Evolutionary conservation across 805 yeast genomes (phyloP).

Genomic region (baker's yeast (Saccharomyces cerevisiae)): DNA sequence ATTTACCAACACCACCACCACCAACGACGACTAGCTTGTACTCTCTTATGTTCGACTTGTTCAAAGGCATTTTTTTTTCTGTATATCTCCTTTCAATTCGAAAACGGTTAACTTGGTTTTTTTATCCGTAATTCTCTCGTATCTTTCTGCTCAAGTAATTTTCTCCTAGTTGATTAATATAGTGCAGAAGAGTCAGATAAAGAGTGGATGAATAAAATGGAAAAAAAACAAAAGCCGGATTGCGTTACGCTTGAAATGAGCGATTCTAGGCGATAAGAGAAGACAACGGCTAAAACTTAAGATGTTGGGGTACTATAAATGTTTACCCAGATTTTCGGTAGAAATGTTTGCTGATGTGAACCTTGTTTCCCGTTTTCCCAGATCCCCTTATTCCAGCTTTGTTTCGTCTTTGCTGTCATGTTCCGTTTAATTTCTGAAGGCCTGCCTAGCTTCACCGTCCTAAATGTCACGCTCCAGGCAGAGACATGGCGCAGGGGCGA

Average conservation of each 20-base stretch:
- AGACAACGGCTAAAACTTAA: background rate
- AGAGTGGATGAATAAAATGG: background rate
- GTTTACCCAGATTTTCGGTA: background rate
- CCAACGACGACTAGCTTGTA: constrained; percentile 92
- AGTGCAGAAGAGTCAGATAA: background rate
- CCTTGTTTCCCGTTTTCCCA: background rate
- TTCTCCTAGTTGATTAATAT: background rate
- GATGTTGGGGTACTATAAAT: background rate
- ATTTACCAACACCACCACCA: constrained; percentile 96
- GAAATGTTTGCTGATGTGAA: background rate
- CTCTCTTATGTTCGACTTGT: constrained; percentile 43
- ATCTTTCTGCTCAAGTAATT: background rate
- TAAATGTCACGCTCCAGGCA: background rate
- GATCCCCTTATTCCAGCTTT: background rate
- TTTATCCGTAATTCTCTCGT: background rate
- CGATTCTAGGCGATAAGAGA: background rate
- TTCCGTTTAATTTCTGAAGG: background rate
- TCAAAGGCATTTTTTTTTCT: constrained; percentile 7
- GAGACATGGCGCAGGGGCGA: background rate
- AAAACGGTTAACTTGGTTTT: no score
- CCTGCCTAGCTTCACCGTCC: background rate
- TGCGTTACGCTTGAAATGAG: background rate
- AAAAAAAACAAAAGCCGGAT: background rate
- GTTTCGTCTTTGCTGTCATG: background rate
- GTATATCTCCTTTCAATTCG: no score